These are phyloP conservation scores for Colletotrichum sojae DNA, from an alignment of 2,329 filamentous ascomycete genomes.

Conservation along the genomic window DNA sequence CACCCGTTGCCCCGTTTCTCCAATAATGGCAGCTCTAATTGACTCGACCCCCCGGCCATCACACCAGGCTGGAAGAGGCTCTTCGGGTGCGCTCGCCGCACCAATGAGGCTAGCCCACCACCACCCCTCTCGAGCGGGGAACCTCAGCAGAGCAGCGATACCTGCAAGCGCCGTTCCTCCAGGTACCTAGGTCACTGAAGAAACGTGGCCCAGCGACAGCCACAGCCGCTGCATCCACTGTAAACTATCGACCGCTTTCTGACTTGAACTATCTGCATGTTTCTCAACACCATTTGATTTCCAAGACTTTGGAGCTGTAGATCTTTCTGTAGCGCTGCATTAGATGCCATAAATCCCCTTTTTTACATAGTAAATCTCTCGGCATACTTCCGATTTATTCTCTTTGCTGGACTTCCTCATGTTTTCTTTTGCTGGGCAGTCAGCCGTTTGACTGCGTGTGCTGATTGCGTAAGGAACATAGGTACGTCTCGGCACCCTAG, in stretches of 20 bases:
- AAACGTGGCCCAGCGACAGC: conserved; percentile 28
- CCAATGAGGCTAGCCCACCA: conserved; percentile 24
- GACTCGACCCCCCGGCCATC: conserved; percentile 1
- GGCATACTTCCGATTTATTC: conserved; percentile 18
- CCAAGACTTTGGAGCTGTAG: conserved; percentile 18
- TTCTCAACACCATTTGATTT: conserved; percentile 15
- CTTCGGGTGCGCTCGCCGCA: conserved; percentile 28
- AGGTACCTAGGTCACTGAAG: conserved; percentile 23
- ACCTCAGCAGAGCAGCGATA: neutral
- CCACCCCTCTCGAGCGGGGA: conserved; percentile 14
- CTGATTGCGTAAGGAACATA: conserved; percentile 5
- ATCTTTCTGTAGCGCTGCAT: conserved; percentile 18
- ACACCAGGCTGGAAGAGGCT: conserved; percentile 28
- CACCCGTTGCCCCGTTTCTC: conserved; percentile 27
- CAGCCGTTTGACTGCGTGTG: neutral
- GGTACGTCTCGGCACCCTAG: neutral
- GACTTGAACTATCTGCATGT: conserved; percentile 24
- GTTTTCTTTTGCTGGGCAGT: too few species aligned
- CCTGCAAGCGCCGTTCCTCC: neutral
- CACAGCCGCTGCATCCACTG: conserved; percentile 25
- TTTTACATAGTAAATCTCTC: neutral
- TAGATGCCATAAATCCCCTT: neutral
- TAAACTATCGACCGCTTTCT: too few species aligned
- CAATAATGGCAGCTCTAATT: conserved; percentile 35
- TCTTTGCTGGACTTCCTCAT: neutral